These are phyloP conservation scores for Backusella tarrabulga DNA, from an alignment of 192 early-diverging fungal species.

Conservation along the genomic window DNA sequence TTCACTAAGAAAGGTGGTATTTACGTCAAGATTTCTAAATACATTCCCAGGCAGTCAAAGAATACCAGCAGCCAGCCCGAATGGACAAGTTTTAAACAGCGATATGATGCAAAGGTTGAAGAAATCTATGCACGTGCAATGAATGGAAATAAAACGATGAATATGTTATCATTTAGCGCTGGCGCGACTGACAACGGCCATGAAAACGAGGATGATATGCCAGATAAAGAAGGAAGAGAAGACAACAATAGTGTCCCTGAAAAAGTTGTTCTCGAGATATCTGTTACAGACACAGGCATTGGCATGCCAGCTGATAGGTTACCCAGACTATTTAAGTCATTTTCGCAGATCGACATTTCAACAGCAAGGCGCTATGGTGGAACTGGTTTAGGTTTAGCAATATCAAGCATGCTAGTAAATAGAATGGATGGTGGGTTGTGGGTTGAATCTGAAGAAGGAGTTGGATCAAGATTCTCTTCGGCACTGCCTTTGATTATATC, in stretches of 20 bases:
- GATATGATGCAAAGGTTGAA: conserved; percentile 39
- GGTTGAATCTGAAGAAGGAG: conserved; percentile 49
- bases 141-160: conserved; percentile 8
- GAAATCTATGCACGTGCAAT: conserved; percentile 27
- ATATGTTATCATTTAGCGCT: background rate
- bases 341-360: conserved; percentile 64
- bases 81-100: conserved; percentile 24
- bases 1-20: conserved; percentile 38
- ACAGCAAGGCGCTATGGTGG: conserved; percentile 56
- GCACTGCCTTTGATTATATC: conserved; percentile 40
- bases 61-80: background rate
- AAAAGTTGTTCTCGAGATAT: conserved; percentile 33
- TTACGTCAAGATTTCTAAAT: conserved; percentile 26
- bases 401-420: conserved; percentile 59
- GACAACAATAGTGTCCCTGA: background rate
- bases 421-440: conserved; percentile 66
- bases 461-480: conserved; percentile 55
- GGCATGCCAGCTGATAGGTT: conserved; percentile 57
- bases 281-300: conserved; percentile 62
- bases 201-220: background rate
- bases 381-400: conserved; percentile 67
- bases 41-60: conserved; percentile 21
- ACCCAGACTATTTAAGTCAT: conserved; percentile 58
- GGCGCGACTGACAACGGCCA: conserved; percentile 7
- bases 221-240: conserved; percentile 5